Evolutionary conservation across 306 rosid species (phyloP).

Genomic region (Castanea mollissima): DNA sequence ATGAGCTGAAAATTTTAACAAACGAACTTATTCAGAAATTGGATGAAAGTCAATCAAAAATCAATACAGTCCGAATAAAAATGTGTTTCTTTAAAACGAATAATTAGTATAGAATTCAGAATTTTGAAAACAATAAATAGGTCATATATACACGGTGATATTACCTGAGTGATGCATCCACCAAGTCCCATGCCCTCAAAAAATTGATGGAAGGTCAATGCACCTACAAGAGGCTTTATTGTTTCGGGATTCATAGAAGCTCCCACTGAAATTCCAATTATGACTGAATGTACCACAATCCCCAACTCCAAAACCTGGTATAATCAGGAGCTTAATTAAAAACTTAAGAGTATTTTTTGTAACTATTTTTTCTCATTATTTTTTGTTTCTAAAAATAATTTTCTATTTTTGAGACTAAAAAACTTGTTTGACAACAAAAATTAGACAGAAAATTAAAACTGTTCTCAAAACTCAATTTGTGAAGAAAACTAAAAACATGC

Average conservation of each 20-base stretch:
- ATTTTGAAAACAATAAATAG: no score
- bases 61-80: no score
- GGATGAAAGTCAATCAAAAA: neutral
- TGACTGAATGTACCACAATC: conserved; percentile 72
- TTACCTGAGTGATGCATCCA: conserved; percentile 78
- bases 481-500: no score
- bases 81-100: neutral
- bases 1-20: neutral
- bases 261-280: conserved; percentile 75
- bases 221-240: conserved; percentile 62
- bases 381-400: no score
- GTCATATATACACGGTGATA: no score
- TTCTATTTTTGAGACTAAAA: no score
- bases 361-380: no score
- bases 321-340: neutral
- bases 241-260: conserved; percentile 66
- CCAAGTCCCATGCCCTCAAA: conserved; percentile 98
- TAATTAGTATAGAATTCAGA: no score
- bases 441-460: no score
- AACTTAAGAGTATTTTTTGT: no score
- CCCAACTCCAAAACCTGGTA: conserved; percentile 72
- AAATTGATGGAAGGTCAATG: conserved; percentile 78
- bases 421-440: no score
- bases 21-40: neutral
- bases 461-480: no score